Conservation (phyloP, 371 early-diverging fungal species). For the Mortierella sp. region DNA sequence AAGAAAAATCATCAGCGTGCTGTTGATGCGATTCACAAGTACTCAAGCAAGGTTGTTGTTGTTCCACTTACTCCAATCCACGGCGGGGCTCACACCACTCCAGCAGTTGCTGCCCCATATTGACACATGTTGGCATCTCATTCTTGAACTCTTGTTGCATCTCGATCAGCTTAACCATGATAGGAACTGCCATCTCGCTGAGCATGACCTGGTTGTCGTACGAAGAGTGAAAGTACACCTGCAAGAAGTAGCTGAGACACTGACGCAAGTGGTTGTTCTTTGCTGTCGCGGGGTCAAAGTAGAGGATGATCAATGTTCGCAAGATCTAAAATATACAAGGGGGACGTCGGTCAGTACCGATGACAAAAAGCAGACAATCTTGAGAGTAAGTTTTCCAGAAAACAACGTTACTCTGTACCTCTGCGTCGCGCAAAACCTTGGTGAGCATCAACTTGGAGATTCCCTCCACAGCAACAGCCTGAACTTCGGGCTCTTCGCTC, state of each 20-base stretch:
- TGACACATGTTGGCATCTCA: conserved; percentile 37
- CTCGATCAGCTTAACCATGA: conserved; percentile 38
- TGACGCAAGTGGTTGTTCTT: conserved; percentile 79
- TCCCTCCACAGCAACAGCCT: conserved; percentile 73
- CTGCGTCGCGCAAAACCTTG: conserved; percentile 63
- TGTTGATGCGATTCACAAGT: no score
- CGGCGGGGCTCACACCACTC: conserved; percentile 56
- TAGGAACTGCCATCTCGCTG: conserved; percentile 36
- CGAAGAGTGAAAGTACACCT: conserved; percentile 82
- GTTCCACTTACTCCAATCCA: conserved; percentile 36
- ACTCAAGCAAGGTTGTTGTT: no score
- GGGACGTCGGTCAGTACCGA: neutral
- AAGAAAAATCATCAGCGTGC: neutral
- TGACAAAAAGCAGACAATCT: neutral
- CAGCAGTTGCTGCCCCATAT: conserved; percentile 48
- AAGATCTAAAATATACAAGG: conserved; percentile 63
- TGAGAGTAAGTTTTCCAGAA: neutral
- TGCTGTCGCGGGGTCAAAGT: conserved; percentile 80
- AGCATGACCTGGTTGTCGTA: conserved; percentile 70
- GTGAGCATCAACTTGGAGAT: conserved; percentile 77
- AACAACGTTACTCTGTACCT: conserved; percentile 59
- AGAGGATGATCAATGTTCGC: conserved; percentile 77
- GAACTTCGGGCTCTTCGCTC: conserved; percentile 62
- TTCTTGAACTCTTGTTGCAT: conserved; percentile 31
- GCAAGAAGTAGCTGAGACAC: conserved; percentile 89